Percentiles rank a stretch among this genome's conserved stretches.
phyloP scores from a whole-genome alignment of 1,284 basidiomycete species.

The Tremellales sp. region DNA sequence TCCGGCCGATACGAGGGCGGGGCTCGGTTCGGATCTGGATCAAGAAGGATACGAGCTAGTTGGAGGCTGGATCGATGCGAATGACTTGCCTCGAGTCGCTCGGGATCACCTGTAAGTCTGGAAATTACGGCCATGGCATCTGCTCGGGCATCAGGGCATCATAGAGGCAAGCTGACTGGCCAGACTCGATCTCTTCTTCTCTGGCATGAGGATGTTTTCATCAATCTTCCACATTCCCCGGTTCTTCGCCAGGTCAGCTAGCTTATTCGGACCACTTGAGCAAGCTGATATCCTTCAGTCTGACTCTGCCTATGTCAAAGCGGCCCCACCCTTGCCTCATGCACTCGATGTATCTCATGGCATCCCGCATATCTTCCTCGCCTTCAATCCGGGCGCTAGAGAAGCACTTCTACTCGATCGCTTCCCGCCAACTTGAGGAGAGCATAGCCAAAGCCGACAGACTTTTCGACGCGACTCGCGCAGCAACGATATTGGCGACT shows the following conservation, averaged over 20 bases:
- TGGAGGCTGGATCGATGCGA: constrained; percentile 41
- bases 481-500: constrained; percentile 31
- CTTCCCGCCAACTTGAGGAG: constrained; percentile 25
- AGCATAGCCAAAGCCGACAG: constrained; percentile 25
- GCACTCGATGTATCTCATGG: constrained; percentile 41
- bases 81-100: constrained; percentile 36
- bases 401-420: constrained; percentile 33
- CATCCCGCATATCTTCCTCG: constrained; percentile 27
- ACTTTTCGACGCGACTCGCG: constrained; percentile 34
- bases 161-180: too few relatives aligned
- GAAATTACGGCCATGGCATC: not conserved
- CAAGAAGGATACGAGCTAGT: constrained; percentile 15
- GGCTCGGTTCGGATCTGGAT: constrained; percentile 1
- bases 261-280: not conserved
- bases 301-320: constrained; percentile 27
- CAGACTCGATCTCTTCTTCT: constrained; percentile 38
- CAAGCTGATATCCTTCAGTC: constrained; percentile 7
- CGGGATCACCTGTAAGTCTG: constrained; percentile 36
- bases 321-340: constrained; percentile 40
- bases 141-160: not conserved
- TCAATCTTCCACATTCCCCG: constrained; percentile 36
- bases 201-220: constrained; percentile 26
- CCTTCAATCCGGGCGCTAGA: constrained; percentile 30
- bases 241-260: constrained; percentile 34
- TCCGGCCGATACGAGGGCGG: not conserved